These are phyloP conservation scores for Irpex rosettiformis DNA, from an alignment of 1,284 basidiomycete species.

Conservation along the genomic window DNA sequence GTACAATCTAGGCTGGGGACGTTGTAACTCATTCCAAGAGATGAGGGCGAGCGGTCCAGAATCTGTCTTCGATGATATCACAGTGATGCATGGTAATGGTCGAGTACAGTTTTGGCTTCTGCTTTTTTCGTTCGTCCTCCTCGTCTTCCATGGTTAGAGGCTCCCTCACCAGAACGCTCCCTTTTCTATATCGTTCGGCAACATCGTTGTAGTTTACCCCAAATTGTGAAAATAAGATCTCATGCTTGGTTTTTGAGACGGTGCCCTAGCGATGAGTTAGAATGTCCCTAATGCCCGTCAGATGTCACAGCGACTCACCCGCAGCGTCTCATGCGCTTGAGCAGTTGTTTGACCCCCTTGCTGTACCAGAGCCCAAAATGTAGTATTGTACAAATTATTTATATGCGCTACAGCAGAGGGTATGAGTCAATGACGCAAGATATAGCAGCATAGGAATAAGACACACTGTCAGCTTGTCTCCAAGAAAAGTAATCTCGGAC, in stretches of 20 bases:
- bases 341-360: constrained; percentile 72
- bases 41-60: constrained; percentile 63
- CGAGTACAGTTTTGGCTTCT: constrained; percentile 27
- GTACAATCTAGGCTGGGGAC: background rate
- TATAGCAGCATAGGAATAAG: too few relatives aligned
- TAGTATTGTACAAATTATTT: constrained; percentile 97
- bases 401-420: constrained; percentile 77
- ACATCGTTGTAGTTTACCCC: constrained; percentile 87
- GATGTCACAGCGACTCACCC: constrained; percentile 38
- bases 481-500: constrained; percentile 93
- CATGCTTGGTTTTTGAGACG: constrained; percentile 85
- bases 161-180: constrained; percentile 79
- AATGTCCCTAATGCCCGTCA: background rate
- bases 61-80: constrained; percentile 80
- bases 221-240: constrained; percentile 83
- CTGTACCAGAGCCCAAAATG: constrained; percentile 92
- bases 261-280: constrained; percentile 60
- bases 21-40: constrained; percentile 26
- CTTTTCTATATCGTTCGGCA: constrained; percentile 78
- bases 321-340: constrained; percentile 79
- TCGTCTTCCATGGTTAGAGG: background rate
- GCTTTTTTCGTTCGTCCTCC: constrained; percentile 23
- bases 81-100: constrained; percentile 65
- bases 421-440: background rate
- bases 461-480: constrained; percentile 94